Evolutionary conservation across 1,139 yeast species (phyloP).

Genomic region (Geotrichum klebahnii): DNA sequence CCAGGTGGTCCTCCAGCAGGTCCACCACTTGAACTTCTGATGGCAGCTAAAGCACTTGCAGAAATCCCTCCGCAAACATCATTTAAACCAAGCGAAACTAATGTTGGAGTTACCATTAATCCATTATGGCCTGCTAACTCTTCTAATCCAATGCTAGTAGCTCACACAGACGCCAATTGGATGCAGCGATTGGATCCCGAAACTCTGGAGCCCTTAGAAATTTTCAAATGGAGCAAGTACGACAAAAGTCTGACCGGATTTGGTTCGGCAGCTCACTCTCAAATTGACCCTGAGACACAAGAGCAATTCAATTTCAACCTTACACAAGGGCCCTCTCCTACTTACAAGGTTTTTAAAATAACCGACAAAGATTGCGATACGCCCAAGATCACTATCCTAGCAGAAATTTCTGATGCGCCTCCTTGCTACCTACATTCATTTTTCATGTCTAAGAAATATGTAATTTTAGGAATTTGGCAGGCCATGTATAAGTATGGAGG

Average conservation of each 20-base stretch:
- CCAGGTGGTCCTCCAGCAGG: background rate
- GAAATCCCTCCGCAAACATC: background rate
- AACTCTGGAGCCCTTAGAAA: slow-evolving; percentile 23
- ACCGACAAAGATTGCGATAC: slow-evolving; percentile 8
- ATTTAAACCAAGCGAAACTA: slow-evolving; percentile 9
- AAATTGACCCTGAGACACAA: slow-evolving; percentile 22
- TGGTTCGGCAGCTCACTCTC: slow-evolving; percentile 24
- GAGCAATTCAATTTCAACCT: slow-evolving; percentile 25
- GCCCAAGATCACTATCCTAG: slow-evolving; percentile 19
- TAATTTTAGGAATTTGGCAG: slow-evolving; percentile 25
- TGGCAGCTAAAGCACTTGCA: slow-evolving; percentile 4
- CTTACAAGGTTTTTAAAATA: slow-evolving; percentile 22
- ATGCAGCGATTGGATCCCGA: slow-evolving; percentile 20
- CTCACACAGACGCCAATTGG: slow-evolving; percentile 23
- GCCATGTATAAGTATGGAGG: slow-evolving; percentile 22
- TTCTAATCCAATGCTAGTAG: slow-evolving; percentile 13
- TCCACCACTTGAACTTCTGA: background rate
- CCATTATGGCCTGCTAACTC: slow-evolving; percentile 23
- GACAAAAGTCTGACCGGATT: slow-evolving; percentile 20
- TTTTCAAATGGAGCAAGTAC: slow-evolving; percentile 21
- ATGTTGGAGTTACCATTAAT: slow-evolving; percentile 24
- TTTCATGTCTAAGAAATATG: slow-evolving; percentile 24
- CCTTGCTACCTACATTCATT: slow-evolving; percentile 24
- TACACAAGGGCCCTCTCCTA: slow-evolving; percentile 20
- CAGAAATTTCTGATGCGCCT: slow-evolving; percentile 20